Evolutionary conservation across 768 basidiomycete genomes (phyloP), one percentile per base, ranked within the genome.

Genomic region (Hericium coralloides): DNA sequence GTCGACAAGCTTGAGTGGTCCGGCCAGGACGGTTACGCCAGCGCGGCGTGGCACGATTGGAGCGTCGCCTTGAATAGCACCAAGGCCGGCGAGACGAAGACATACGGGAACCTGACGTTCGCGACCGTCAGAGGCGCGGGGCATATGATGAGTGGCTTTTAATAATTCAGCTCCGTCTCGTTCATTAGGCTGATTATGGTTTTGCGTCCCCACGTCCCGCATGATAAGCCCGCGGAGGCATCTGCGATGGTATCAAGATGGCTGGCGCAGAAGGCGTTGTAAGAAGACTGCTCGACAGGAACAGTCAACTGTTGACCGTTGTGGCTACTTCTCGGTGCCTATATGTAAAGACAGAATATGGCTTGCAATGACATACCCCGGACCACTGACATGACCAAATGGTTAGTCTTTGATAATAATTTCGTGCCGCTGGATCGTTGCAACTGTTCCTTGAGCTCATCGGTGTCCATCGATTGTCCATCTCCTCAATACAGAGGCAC

Each of bases 1-100:
- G 80, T 85, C 7, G 79, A 88, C 52, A 73, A 78, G 58, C 73
- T 93, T 52, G 79, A 85, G 53, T 92, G 91, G 91, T 79, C 78
- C 49, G 86, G 86, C 2, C 69, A 75, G 49, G 73, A 73, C 41
- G 76, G 64, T 6, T 91, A 84, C 68, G 68, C 66, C 2, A 65
- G 61, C 15, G 73, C 74, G 15, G 69, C 74, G 23, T 78, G 82
- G 74, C 72, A 76, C 23, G 75, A 84, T 20, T 92, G 90, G 89
- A 63, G 64, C 0, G 77, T 87, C 25, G 15, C 18, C 9, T 1
- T 31, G 31, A 72, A 79, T 58, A 81, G 79, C 12, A 62, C 74
- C 55, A 68, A 68, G 45, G 87, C 78, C 0, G 87, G 87, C 4
- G 73, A 74, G 65, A 81, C 78, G 47, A 81, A 83, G 68, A 74